phyloP scores from a whole-genome alignment of 2,329 filamentous ascomycete species.

The Hirsutella rhossiliensis region DNA sequence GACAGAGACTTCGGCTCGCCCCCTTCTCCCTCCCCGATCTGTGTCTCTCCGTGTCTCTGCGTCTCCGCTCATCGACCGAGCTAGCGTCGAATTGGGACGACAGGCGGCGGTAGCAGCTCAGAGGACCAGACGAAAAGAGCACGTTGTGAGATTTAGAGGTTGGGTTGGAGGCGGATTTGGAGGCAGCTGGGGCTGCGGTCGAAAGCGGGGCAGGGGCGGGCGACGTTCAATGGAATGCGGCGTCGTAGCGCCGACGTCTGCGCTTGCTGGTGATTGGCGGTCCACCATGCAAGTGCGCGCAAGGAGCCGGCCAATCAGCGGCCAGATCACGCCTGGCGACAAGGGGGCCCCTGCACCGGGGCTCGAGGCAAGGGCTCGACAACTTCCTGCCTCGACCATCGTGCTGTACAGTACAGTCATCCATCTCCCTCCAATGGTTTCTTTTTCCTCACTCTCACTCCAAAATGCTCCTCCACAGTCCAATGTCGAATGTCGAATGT shows the following conservation, averaged over 20 bases:
- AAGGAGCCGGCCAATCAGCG: conserved; percentile 18
- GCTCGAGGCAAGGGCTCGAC: no score
- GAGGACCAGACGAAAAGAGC: no score
- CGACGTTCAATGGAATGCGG: conserved; percentile 18
- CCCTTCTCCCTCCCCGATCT: neutral
- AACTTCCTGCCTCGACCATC: neutral
- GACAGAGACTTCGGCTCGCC: neutral
- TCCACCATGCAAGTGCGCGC: conserved; percentile 12
- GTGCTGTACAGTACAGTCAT: no score
- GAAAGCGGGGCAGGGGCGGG: conserved; percentile 13
- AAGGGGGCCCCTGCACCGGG: conserved; percentile 22
- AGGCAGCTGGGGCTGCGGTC: conserved; percentile 11
- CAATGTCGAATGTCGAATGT: no score
- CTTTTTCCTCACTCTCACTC: neutral
- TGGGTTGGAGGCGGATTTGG: conserved; percentile 9
- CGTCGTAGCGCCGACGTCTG: conserved; percentile 20
- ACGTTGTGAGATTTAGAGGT: conserved; percentile 9
- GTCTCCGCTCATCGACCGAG: no score
- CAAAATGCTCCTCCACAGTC: neutral
- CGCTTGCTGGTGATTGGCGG: conserved; percentile 24
- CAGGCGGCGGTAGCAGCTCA: no score
- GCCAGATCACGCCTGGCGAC: conserved; percentile 19
- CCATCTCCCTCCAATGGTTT: no score
- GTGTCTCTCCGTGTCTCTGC: no score
- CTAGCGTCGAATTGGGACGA: no score